Evolutionary conservation across 257 asterid species (phyloP).

Genomic region (Eustoma russellianum): DNA sequence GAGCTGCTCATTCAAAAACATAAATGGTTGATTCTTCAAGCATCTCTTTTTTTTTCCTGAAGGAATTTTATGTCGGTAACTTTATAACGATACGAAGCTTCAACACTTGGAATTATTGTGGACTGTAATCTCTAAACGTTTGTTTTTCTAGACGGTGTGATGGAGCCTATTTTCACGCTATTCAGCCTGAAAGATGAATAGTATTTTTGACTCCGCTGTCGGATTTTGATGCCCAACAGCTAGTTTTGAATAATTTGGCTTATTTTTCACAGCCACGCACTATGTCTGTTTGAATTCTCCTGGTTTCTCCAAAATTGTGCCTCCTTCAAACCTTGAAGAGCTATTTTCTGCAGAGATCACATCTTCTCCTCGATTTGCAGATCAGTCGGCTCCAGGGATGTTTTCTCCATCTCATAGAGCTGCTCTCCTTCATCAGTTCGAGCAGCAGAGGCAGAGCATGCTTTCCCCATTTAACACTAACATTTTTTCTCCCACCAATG

Average conservation of each 20-base stretch:
- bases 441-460: constrained; percentile 66
- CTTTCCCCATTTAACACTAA: constrained; percentile 67
- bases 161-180: too few relatives aligned
- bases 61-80: too few relatives aligned
- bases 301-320: constrained; percentile 47
- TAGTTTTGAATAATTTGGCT: constrained; percentile 47
- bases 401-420: constrained; percentile 81
- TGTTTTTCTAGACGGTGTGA: too few relatives aligned
- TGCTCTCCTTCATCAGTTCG: constrained; percentile 60
- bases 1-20: too few relatives aligned
- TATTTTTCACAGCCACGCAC: constrained; percentile 45
- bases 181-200: too few relatives aligned
- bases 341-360: constrained; percentile 64
- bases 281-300: constrained; percentile 41
- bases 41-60: too few relatives aligned
- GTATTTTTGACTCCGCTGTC: constrained; percentile 34
- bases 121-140: too few relatives aligned
- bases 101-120: too few relatives aligned
- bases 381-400: constrained; percentile 44
- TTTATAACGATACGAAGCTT: too few relatives aligned
- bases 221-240: constrained; percentile 62
- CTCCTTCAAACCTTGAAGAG: constrained; percentile 93
- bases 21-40: too few relatives aligned
- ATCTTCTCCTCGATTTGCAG: constrained; percentile 71
- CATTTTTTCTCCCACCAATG: constrained; percentile 58